phyloP scores from a whole-genome alignment of 495 filamentous ascomycete species.

The Penicillium taxi region DNA sequence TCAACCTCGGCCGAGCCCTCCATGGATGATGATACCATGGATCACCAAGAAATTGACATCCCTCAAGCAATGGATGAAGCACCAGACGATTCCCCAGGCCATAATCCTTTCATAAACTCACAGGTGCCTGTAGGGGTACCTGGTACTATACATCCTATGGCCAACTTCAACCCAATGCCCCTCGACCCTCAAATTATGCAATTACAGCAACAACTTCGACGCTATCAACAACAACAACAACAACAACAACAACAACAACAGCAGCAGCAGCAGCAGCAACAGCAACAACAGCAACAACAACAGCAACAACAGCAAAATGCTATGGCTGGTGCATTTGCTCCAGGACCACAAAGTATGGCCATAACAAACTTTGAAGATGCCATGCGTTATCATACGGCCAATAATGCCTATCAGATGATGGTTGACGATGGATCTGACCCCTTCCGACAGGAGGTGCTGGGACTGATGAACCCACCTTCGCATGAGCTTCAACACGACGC shows the following conservation, averaged over 20 bases:
- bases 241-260: conserved; percentile 25
- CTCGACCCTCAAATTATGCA: conserved; percentile 42
- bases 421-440: conserved; percentile 36
- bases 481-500: conserved; percentile 39
- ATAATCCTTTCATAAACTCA: conserved; percentile 31
- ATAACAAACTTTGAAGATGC: conserved; percentile 33
- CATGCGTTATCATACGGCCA: conserved; percentile 32
- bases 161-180: conserved; percentile 34
- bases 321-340: conserved; percentile 30
- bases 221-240: conserved; percentile 20
- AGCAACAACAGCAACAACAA: conserved; percentile 28
- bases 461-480: conserved; percentile 34
- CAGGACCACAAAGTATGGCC: conserved; percentile 21
- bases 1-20: conserved; percentile 16
- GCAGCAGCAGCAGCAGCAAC: conserved; percentile 22
- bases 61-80: conserved; percentile 29
- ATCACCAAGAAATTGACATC: conserved; percentile 13
- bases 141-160: conserved; percentile 28
- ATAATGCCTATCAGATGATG: conserved; percentile 40
- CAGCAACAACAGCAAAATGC: conserved; percentile 24
- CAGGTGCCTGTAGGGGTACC: conserved; percentile 20
- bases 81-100: conserved; percentile 20
- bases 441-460: conserved; percentile 34
- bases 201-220: conserved; percentile 31
- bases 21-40: conserved; percentile 13